Percentiles rank a stretch among this genome's conserved stretches.
phyloP scores from a whole-genome alignment of 768 basidiomycete genomes.

The Suillus ampliporus region DNA sequence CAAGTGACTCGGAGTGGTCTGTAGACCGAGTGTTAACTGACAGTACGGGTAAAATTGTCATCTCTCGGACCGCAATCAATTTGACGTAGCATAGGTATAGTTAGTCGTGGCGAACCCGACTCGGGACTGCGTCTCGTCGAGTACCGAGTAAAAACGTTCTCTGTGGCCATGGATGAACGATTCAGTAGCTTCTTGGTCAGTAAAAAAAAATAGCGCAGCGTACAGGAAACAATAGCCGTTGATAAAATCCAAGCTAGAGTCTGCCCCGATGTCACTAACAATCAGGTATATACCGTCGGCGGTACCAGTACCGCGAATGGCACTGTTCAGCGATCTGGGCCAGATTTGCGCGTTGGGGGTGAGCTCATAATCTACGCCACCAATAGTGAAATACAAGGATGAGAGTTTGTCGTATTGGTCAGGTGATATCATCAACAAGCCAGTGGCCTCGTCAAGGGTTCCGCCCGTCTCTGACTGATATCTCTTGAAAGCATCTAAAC shows the following conservation, averaged over 20 bases:
- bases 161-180: conserved; percentile 22
- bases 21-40: no score
- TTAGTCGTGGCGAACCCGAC: conserved; percentile 48
- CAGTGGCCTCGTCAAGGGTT: conserved; percentile 29
- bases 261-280: conserved; percentile 23
- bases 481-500: no score
- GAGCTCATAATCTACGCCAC: conserved; percentile 22
- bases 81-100: conserved; percentile 31
- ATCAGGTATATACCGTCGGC: conserved; percentile 42
- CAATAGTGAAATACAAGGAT: conserved; percentile 33
- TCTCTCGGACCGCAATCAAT: conserved; percentile 10
- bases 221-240: conserved; percentile 27
- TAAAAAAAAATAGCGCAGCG: conserved; percentile 44
- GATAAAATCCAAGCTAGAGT: conserved; percentile 26
- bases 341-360: conserved; percentile 42
- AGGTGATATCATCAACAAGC: conserved; percentile 34
- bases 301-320: no score
- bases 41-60: not conserved
- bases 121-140: conserved; percentile 42
- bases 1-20: no score
- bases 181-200: not conserved
- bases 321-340: conserved; percentile 36
- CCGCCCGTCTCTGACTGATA: no score
- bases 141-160: conserved; percentile 51
- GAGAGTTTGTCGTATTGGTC: conserved; percentile 30